Base-by-base conservation (phyloP, 805 yeast species). In the Candida montana region DNA sequence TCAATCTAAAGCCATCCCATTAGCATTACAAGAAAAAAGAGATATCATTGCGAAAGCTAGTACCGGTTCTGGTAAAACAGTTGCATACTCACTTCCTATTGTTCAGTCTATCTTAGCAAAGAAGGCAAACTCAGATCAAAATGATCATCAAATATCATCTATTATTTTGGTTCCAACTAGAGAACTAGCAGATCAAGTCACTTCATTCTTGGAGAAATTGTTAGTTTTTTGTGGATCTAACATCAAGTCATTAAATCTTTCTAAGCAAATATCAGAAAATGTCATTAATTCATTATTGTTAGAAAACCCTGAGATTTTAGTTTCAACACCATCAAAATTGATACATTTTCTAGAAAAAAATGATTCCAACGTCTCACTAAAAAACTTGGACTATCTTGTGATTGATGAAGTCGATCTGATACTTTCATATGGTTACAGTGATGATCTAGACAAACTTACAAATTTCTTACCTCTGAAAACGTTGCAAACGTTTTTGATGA, bases 11-110 rank as follows among this genome's bases (percentile, higher is more conserved):
- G 84, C 96, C n/a, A 87, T 93, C 45, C 96, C 95, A 33, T 67
- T 93, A 37, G 96, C 99, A 1, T 65, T 93, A 40, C 84, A 87
- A 49, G 93, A 91, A 51, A 85, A 83, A 58, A 82, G 89, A 66
- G 97, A 91, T 60, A 83, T 91, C 49, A 83, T 91, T 35, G 97
- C 97, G 30, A 81, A 85, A 58, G 96, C 98, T 7, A 79, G 87
- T 20, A 91, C 99, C 0, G 99, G 99, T 4, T 84, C 96, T 8
- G 98, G 98, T 50, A 91, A 91, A 63, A 91, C 98, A 0, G 85
- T 87, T 10, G 95, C 97, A 2, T 91, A 91, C 59, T 65, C 83
- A 48, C 74, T 91, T 37, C 99, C 99, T 7, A 81, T 93, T 15
- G 62, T 93, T 31, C 95, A 93, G 61, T 74, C 79, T 31, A 75